Base-by-base conservation (phyloP, 192 early-diverging fungal species). In the Backusella luteola region DNA sequence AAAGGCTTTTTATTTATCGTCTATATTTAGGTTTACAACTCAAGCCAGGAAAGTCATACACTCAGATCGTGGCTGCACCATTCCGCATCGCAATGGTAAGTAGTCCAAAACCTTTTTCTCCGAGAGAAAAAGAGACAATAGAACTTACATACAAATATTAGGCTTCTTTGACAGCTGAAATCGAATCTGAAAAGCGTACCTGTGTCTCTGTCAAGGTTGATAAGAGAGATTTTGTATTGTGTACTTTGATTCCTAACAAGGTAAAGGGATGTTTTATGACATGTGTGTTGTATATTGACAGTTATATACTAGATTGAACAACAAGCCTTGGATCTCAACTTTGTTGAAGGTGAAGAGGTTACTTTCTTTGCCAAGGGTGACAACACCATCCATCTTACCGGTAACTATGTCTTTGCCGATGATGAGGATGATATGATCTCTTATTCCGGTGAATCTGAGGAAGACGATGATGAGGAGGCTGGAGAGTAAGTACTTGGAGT, bases 341-440 rank as follows among this genome's bases (percentile, higher is more conserved):
- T 93, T 68, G 86, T 86, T 36, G 93, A 96, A 70, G 92, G 91
- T 70, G 94, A 95, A 74, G 94, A 95, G 74, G 87, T 98, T 76
- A 92, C 91, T 7, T 94, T 98, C 79, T 84, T 88, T 35, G 85
- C 87, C 36, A 76, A 77, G 12, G 96, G 96, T 32, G 78, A 92
- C 9, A 87, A 84, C 71, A n/a, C 85, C 49, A 77, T 95, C 26
- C 87, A 95, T 75, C 77, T 95, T 74, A 90, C 90, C 77, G 94
- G 93, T 53, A 92, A 92, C 88, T 89, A 93, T 78, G 66, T 91
- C 29, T 85, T 87, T 34, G 67, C 49, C 79, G 34, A 81, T 71
- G 88, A 81, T 36, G 76, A 81, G 6, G 80, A 81, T 66, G 73
- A 69, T 21, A 66, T 74, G 26, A 42, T 32, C 19, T 44, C 71